These are phyloP conservation scores for Cercospora sesami DNA, from an alignment of 2,329 filamentous ascomycete genomes.

Conservation along the genomic window DNA sequence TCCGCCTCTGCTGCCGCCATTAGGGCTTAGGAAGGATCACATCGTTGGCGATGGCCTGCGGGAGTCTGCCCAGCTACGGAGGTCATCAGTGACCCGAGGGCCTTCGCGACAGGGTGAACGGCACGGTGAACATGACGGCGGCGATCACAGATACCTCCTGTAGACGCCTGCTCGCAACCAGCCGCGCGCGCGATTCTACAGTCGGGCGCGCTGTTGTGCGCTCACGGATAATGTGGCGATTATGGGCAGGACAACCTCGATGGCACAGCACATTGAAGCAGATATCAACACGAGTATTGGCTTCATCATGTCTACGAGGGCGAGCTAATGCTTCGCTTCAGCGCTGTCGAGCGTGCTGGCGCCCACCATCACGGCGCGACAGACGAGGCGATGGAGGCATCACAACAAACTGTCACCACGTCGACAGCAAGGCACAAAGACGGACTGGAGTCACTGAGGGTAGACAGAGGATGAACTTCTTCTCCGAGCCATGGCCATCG, in stretches of 20 bases:
- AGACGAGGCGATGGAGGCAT: background rate
- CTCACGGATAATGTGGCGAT: background rate
- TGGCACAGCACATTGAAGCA: background rate
- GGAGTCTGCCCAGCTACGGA: background rate
- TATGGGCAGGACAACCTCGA: background rate
- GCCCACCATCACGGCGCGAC: background rate
- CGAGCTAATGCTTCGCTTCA: background rate
- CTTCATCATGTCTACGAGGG: background rate
- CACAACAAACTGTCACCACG: background rate
- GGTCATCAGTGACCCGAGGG: background rate
- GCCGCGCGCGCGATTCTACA: background rate
- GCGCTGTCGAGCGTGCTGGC: background rate
- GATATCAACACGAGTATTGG: background rate
- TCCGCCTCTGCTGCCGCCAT: background rate
- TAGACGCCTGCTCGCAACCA: background rate
- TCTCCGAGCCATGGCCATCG: slow-evolving; percentile 10
- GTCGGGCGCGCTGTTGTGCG: background rate
- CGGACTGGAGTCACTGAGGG: background rate
- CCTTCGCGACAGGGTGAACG: background rate
- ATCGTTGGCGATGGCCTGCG: background rate
- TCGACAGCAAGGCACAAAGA: background rate
- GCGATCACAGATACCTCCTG: background rate
- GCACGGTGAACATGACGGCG: background rate
- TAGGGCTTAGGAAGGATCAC: background rate
- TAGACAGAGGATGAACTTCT: slow-evolving; percentile 1